Conservation (phyloP, 768 basidiomycete species). For the Tulasnella sp. region DNA sequence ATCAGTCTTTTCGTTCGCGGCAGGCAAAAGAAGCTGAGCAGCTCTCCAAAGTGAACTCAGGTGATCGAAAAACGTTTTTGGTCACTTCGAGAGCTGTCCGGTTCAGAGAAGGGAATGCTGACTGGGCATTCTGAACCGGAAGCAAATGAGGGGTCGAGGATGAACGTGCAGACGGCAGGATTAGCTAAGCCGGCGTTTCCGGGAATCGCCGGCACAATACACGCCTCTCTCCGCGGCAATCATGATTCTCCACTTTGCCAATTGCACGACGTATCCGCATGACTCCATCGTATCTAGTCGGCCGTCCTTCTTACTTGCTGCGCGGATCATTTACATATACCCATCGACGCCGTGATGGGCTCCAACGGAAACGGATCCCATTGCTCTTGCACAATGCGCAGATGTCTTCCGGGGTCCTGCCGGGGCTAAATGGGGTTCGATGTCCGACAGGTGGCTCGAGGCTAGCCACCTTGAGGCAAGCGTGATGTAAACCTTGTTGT, state of each 20-base stretch:
- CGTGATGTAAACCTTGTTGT: constrained; percentile 20
- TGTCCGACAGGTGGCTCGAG: constrained; percentile 5
- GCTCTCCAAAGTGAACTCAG: not conserved
- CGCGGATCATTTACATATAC: not conserved
- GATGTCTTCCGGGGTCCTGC: not conserved
- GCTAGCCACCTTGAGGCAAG: constrained; percentile 19
- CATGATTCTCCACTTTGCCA: not conserved
- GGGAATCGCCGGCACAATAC: not conserved
- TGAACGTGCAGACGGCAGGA: not conserved
- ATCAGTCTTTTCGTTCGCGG: not conserved
- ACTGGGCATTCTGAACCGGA: not conserved
- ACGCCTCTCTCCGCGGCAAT: constrained; percentile 8
- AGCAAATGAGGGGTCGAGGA: not conserved
- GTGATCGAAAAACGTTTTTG: not conserved
- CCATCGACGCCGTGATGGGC: not conserved
- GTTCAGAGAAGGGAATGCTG: not conserved
- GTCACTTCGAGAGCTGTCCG: not conserved
- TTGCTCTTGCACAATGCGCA: not conserved
- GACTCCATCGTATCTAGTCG: constrained; percentile 19
- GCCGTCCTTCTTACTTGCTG: not conserved
- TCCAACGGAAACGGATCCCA: not conserved
- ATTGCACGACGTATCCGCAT: constrained; percentile 7
- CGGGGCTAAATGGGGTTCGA: not conserved
- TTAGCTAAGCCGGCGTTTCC: constrained; percentile 1
- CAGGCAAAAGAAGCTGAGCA: not conserved